phyloP scores from a whole-genome alignment of 306 rosid genomes.

The Trichosanthes cucumerina region DNA sequence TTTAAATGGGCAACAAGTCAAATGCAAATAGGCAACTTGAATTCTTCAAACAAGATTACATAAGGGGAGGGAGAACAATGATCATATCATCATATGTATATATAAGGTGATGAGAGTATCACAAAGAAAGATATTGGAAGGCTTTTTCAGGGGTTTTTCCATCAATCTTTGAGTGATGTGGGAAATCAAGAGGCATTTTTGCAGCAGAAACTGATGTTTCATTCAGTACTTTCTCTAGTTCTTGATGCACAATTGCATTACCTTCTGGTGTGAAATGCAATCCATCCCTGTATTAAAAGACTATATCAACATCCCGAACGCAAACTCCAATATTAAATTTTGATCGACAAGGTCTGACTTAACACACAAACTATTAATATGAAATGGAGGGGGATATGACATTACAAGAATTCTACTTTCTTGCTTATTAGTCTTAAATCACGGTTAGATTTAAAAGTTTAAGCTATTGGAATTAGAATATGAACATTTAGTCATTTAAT shows the following conservation, averaged over 20 bases:
- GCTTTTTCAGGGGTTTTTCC: conserved; percentile 46
- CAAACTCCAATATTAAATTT: not conserved
- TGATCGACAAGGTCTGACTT: not conserved
- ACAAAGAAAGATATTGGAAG: conserved; percentile 43
- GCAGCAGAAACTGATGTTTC: conserved; percentile 40
- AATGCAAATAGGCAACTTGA: too few species aligned
- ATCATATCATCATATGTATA: not conserved
- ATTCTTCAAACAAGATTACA: too few species aligned
- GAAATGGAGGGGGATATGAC: not conserved
- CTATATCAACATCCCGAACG: not conserved
- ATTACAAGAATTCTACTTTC: not conserved
- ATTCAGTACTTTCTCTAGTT: conserved; percentile 25
- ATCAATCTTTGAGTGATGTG: conserved; percentile 69
- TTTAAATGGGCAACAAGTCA: too few species aligned
- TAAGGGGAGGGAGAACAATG: too few species aligned
- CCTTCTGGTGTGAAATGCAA: conserved; percentile 83
- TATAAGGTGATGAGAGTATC: not conserved
- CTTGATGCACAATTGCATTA: conserved; percentile 42
- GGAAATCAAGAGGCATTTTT: conserved; percentile 73
- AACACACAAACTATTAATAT: not conserved
- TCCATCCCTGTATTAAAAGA: conserved; percentile 51
- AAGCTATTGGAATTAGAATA: not conserved
- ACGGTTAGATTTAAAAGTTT: not conserved
- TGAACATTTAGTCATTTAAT: not conserved
- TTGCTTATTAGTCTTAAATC: not conserved